Evolutionary conservation across 495 filamentous ascomycete genomes (phyloP), one percentile per base, ranked within the genome.

Genomic region (Penicillium lagena): DNA sequence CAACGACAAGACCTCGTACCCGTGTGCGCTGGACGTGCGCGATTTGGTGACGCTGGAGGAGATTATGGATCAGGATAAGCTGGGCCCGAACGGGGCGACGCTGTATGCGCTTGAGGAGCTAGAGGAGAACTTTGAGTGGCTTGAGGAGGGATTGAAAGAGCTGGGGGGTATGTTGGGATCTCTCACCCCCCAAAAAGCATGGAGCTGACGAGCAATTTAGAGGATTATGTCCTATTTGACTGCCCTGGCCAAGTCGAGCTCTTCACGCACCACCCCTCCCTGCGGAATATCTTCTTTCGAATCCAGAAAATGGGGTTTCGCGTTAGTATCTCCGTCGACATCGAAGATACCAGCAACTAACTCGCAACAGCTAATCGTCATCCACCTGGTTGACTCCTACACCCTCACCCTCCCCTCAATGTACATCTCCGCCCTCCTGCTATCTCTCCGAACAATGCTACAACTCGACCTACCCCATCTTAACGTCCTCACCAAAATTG

Each of bases 161-260:
- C 63, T 95, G 13, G 85, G 79, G 47, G 75, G 78, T 81, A 59
- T 59, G 42, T 57, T 30, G 35, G 1, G 7, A 30, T 9, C 28
- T 13, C 35, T 1, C 15, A 12, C 14, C 11, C 5, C 12, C 9
- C 12, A 32, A 1, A 40, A 31, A 9, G 12, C 9, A 34, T 27
- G 27, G 37, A 10, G 15, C 12, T 42, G 5, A 42, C 45, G 37
- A 49, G 46, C 28, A 40, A 27, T 42, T 12, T 42, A 83, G 90
- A 96, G 40, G 90, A 96, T 47, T 97, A 97, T 65, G 71, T 98
- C 38, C 63, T 98, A 4, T 96, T 98, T 41, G 93, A 98, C 66
- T 96, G 93, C 47, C 93, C 93, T 0, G 93, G 93, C 1, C 93
- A 98, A 58, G 93, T 96, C 9, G 93, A 98, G 69, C 76, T 98